Conservation (phyloP, 1,284 basidiomycete genomes). For the Anthracocystis setariae region DNA sequence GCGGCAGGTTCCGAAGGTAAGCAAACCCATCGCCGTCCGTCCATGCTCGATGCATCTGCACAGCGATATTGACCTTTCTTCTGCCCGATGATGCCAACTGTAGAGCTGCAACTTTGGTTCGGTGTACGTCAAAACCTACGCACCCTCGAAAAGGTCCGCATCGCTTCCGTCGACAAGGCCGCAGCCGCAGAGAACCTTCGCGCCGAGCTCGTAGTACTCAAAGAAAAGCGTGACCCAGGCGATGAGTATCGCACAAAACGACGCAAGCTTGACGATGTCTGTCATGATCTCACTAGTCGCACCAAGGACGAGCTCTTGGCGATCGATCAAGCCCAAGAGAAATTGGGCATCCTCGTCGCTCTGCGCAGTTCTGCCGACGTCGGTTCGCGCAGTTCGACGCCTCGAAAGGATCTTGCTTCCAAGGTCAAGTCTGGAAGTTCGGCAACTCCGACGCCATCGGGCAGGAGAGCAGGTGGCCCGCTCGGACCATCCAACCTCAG, state of each 20-base stretch:
- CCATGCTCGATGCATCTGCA: not conserved
- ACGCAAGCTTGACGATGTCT: slow-evolving; percentile 44
- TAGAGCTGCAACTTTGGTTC: slow-evolving; percentile 65
- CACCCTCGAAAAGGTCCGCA: slow-evolving; percentile 56
- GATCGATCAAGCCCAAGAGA: slow-evolving; percentile 57
- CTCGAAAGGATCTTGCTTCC: slow-evolving; percentile 30
- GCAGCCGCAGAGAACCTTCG: slow-evolving; percentile 25
- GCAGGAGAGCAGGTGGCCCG: slow-evolving; percentile 17
- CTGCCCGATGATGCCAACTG: not conserved
- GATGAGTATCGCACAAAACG: slow-evolving; percentile 52
- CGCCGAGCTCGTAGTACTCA: slow-evolving; percentile 26
- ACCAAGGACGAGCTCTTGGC: slow-evolving; percentile 54
- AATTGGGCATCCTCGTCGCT: slow-evolving; percentile 55
- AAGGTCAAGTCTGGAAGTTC: slow-evolving; percentile 24
- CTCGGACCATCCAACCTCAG: slow-evolving; percentile 27
- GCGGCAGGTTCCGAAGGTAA: slow-evolving; percentile 42
- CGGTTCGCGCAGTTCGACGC: slow-evolving; percentile 28
- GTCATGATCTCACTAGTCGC: slow-evolving; percentile 37
- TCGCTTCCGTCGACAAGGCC: slow-evolving; percentile 42
- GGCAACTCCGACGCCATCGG: slow-evolving; percentile 30
- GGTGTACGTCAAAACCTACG: slow-evolving; percentile 55
- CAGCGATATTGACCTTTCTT: not conserved
- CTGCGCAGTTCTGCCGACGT: slow-evolving; percentile 46
- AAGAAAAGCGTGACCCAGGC: slow-evolving; percentile 40
- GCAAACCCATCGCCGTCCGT: too few relatives aligned